Evolutionary conservation across 192 early-diverging fungal species (phyloP).

Genomic region (Backusella morwellensis): DNA sequence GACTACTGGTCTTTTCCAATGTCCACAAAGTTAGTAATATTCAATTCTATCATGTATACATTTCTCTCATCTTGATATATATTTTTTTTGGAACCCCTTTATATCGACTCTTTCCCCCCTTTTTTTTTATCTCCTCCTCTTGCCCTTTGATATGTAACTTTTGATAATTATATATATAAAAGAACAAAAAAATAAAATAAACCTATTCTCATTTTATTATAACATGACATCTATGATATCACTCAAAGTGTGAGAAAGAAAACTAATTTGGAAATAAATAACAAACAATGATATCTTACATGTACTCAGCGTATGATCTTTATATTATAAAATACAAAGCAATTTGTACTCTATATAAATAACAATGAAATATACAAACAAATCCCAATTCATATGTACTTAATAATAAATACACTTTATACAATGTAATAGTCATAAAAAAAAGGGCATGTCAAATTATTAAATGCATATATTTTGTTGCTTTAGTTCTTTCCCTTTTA

Average conservation of each 20-base stretch:
- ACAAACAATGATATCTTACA: not conserved
- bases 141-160: not conserved
- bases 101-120: too few relatives aligned
- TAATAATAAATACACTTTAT: not conserved
- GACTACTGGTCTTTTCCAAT: conserved; percentile 9
- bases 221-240: not conserved
- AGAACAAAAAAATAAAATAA: not conserved
- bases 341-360: too few relatives aligned
- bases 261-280: not conserved
- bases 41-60: not conserved
- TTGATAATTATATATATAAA: not conserved
- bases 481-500: not conserved
- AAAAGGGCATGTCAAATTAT: not conserved
- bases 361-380: not conserved
- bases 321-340: too few relatives aligned
- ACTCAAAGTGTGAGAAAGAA: not conserved
- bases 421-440: not conserved
- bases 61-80: not conserved
- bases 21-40: conserved; percentile 9
- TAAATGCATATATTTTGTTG: not conserved
- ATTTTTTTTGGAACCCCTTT: too few relatives aligned
- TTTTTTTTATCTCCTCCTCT: not conserved
- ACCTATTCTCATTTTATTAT: not conserved
- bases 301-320: not conserved
- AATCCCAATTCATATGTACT: not conserved